Conservation (phyloP, 2,329 filamentous ascomycete species). For the Pseudogymnoascus sp. region DNA sequence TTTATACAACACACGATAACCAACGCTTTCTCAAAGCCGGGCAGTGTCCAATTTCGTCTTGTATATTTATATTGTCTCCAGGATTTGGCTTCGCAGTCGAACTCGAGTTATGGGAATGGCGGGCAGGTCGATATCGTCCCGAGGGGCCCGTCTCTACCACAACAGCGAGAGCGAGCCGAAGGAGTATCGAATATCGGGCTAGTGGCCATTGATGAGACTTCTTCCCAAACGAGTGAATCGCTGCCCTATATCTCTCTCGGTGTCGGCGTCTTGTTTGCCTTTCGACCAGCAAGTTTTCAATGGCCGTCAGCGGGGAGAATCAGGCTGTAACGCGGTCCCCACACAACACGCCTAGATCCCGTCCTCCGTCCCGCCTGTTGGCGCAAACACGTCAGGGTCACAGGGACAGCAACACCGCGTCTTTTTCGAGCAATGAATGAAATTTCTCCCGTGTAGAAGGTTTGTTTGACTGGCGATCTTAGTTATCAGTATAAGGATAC, state of each 20-base stretch:
- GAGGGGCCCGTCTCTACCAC: slow-evolving; percentile 6
- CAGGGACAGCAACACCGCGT: background rate
- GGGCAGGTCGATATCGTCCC: slow-evolving; percentile 5
- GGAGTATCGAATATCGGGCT: background rate
- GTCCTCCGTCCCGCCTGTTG: slow-evolving; percentile 7
- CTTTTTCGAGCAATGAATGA: background rate
- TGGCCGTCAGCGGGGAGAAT: background rate
- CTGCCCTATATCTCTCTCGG: background rate
- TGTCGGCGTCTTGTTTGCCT: slow-evolving; percentile 4
- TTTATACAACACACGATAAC: background rate
- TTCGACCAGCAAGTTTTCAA: background rate
- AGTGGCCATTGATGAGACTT: slow-evolving; percentile 5
- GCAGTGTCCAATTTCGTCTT: background rate
- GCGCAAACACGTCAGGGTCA: background rate
- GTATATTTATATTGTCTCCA: background rate
- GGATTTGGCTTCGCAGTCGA: background rate
- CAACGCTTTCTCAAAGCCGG: background rate
- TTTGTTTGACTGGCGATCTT: slow-evolving; percentile 2
- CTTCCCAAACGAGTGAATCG: slow-evolving; percentile 2
- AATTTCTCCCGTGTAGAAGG: background rate
- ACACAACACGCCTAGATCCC: slow-evolving; percentile 1
- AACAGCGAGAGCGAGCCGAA: slow-evolving; percentile 9
- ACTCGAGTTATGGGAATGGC: background rate
- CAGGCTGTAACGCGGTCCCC: slow-evolving; percentile 3
- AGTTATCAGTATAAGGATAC: background rate